Evolutionary conservation across 306 rosid species (phyloP).

Genomic region (Leucaena leucocephala): DNA sequence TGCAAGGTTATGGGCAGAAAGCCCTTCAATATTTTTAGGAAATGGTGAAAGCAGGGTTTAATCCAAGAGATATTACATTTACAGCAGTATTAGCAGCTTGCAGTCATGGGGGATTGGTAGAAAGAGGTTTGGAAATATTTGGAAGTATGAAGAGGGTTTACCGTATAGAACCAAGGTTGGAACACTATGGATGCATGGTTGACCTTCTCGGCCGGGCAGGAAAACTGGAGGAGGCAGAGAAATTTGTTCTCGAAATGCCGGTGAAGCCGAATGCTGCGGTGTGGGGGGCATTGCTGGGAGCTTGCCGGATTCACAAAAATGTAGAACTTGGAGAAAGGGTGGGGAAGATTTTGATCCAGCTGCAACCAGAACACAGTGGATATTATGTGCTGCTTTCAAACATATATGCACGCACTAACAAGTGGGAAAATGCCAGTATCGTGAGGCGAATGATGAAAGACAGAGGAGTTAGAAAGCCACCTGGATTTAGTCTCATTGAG

Average conservation of each 20-base stretch:
- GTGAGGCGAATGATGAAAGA: constrained; percentile 49
- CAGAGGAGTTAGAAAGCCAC: constrained; percentile 47
- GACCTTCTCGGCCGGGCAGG: constrained; percentile 56
- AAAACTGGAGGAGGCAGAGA: constrained; percentile 52
- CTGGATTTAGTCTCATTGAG: constrained; percentile 52
- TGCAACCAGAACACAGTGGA: constrained; percentile 56
- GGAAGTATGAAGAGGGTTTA: constrained; percentile 46
- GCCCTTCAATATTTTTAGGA: constrained; percentile 40
- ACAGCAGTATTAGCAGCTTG: constrained; percentile 53
- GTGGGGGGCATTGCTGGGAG: constrained; percentile 57
- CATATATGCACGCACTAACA: constrained; percentile 49
- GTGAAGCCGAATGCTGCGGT: constrained; percentile 51
- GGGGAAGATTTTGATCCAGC: constrained; percentile 50
- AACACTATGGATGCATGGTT: constrained; percentile 56
- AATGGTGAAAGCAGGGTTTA: constrained; percentile 38
- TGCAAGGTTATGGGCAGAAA: constrained; percentile 47
- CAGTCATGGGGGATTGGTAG: constrained; percentile 50
- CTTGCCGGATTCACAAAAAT: constrained; percentile 53
- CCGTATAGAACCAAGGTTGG: constrained; percentile 47
- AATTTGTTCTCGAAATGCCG: constrained; percentile 51
- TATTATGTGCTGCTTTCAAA: constrained; percentile 52
- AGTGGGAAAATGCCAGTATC: constrained; percentile 48
- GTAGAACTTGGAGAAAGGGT: constrained; percentile 44
- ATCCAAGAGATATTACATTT: constrained; percentile 48
- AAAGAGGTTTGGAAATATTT: constrained; percentile 41